Conservation (phyloP, 2,329 filamentous ascomycete genomes). For the Exophiala aquamarina region DNA sequence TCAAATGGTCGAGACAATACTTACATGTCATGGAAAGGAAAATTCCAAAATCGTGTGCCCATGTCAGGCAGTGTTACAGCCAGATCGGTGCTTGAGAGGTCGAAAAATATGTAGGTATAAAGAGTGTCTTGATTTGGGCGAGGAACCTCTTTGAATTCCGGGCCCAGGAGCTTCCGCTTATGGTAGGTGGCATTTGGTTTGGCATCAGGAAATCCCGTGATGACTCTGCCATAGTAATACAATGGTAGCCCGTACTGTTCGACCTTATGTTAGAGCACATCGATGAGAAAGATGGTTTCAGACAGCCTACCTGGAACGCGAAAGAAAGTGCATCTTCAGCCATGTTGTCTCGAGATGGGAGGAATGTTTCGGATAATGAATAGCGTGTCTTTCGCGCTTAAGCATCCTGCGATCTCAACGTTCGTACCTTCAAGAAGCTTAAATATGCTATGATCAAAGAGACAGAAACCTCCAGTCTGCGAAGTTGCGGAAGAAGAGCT, state of each 20-base stretch:
- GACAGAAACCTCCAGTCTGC: no score
- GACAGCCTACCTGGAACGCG: conserved; percentile 60
- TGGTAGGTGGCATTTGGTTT: not conserved
- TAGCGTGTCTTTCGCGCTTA: no score
- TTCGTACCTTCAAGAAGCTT: no score
- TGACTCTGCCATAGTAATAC: conserved; percentile 1
- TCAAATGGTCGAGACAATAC: no score
- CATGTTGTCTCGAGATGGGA: no score
- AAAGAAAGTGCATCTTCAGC: conserved; percentile 63
- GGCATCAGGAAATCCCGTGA: not conserved
- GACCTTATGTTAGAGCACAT: not conserved
- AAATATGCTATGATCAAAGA: no score
- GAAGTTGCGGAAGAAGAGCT: no score
- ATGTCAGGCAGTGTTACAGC: conserved; percentile 29
- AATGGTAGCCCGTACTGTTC: conserved; percentile 1
- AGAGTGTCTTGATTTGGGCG: conserved; percentile 33
- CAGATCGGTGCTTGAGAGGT: conserved; percentile 31
- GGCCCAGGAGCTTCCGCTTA: not conserved
- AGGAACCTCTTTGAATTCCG: not conserved
- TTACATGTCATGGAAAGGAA: conserved; percentile 33
- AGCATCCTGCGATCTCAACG: no score
- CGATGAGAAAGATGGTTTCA: conserved; percentile 53
- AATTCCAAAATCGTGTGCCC: conserved; percentile 29
- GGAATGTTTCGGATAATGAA: no score
- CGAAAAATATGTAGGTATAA: conserved; percentile 28